Conservation (phyloP, 768 basidiomycete species). For the Hemileccinum impolitum region DNA sequence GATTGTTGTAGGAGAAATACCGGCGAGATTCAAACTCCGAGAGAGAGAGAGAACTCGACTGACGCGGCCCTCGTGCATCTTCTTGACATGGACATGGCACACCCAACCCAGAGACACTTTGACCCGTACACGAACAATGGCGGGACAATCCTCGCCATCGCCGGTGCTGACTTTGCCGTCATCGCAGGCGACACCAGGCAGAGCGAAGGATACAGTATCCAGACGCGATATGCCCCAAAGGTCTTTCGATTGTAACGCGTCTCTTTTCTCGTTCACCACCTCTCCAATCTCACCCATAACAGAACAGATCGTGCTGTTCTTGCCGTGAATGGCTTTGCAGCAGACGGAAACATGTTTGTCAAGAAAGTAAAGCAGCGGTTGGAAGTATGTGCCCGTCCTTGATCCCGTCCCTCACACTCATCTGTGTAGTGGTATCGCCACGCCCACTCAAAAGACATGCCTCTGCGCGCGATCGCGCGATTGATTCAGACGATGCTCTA, state of each 20-base stretch:
- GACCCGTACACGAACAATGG: slow-evolving; percentile 93
- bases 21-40: slow-evolving; percentile 8
- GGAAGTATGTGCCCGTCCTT: slow-evolving; percentile 59
- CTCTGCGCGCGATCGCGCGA: slow-evolving; percentile 94
- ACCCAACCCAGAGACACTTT: slow-evolving; percentile 61
- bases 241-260: slow-evolving; percentile 85
- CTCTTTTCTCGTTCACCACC: too few relatives aligned
- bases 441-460: slow-evolving; percentile 96
- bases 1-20: too few relatives aligned
- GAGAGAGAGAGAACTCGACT: background rate
- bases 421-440: slow-evolving; percentile 87
- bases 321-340: slow-evolving; percentile 95
- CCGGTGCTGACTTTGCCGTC: slow-evolving; percentile 89
- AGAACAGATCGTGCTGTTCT: slow-evolving; percentile 92
- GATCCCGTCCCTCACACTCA: background rate
- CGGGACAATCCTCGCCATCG: slow-evolving; percentile 94
- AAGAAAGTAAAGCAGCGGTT: slow-evolving; percentile 94
- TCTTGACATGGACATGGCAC: slow-evolving; percentile 35
- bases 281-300: slow-evolving; percentile 4
- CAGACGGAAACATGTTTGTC: slow-evolving; percentile 97
- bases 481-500: slow-evolving; percentile 99
- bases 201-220: slow-evolving; percentile 95
- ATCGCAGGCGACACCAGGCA: slow-evolving; percentile 97
- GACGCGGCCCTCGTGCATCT: slow-evolving; percentile 23
- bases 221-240: slow-evolving; percentile 95